Evolutionary conservation across 2,329 filamentous ascomycete genomes (phyloP).

Genomic region (Cytospora chrysosperma): DNA sequence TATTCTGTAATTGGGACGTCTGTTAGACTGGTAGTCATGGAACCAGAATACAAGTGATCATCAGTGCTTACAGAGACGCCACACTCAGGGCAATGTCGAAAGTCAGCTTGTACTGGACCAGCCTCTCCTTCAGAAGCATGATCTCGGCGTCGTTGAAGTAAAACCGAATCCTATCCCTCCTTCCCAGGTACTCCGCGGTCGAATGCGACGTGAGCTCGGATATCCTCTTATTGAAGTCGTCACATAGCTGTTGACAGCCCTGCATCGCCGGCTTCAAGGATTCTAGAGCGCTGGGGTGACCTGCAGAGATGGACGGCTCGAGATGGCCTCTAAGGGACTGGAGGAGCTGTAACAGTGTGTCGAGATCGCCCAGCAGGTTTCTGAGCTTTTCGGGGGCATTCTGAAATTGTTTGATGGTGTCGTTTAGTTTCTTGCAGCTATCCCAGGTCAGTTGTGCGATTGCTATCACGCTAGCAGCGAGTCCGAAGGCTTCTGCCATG

Average conservation of each 20-base stretch:
- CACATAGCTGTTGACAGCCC: not conserved
- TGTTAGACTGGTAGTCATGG: not conserved
- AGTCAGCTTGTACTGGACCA: slow-evolving; percentile 9
- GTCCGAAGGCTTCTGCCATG: not conserved
- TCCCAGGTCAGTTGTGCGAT: not conserved
- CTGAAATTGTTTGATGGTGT: not conserved
- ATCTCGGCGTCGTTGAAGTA: slow-evolving; percentile 14
- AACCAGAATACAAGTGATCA: too few relatives aligned
- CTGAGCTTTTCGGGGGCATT: not conserved
- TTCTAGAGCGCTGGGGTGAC: not conserved
- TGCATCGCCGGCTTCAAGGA: not conserved
- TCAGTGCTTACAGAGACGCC: not conserved
- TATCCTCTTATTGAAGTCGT: not conserved
- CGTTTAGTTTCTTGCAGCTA: slow-evolving; percentile 9
- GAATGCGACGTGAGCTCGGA: slow-evolving; percentile 9
- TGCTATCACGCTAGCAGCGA: not conserved
- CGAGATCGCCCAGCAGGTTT: not conserved
- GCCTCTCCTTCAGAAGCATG: slow-evolving; percentile 2
- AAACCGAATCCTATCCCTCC: slow-evolving; percentile 7
- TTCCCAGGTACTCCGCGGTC: not conserved
- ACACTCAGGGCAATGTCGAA: slow-evolving; percentile 3
- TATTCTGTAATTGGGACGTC: not conserved
- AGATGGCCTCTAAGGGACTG: not conserved
- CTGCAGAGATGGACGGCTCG: not conserved
- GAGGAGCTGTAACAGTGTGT: not conserved